Evolutionary conservation across 1,284 basidiomycete genomes (phyloP), one percentile per base, ranked within the genome.

Genomic region (Puccinia sorghi): DNA sequence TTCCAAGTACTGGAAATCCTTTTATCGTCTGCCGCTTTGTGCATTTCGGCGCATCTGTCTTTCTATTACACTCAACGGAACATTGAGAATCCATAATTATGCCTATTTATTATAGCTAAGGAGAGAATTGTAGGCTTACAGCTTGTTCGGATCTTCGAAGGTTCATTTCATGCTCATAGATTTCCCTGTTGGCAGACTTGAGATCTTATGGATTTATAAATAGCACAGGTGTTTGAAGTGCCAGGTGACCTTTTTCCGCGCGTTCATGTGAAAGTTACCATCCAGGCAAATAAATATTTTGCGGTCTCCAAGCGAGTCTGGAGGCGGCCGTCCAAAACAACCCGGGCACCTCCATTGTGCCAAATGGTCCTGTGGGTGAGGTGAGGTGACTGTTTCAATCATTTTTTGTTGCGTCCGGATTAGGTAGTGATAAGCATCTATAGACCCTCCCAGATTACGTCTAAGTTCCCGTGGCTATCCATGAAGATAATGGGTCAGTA

Each of bases 191-290:
- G 9, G 50, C 46, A 17, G 3, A 0, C 2, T 41, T 12, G 9
- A 39, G 0, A 9, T 72, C 52, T 4, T 72, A 50, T 27, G 56
- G 52, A n/a, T 12, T 12, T 32, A 72, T 41, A 57, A 57, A 72
- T 3, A 57, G 25, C 2, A 20, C 15, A 3, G 22, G 50, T 4
- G n/a, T 72, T 43, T 54, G 27, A 37, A 57, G n/a, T 32, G 17
- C 7, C 22, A 27, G 13, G 22, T 72, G 25, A 22, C 50, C 39
- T 72, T 56, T 37, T 13, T 27, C 32, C 17, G 70, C 70, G 2
- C 39, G 39, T 32, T 41, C 39, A 46, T 72, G 70, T 71, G 69
- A 22, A 71, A 71, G 43, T 64, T 64, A 11, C 63, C 63, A 22
- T 64, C 63, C 1, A 64, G 37, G 39, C 70, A 72, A 7, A 72